Evolutionary conservation across 345 rosid genomes (phyloP), one percentile per base, ranked within the genome.

Genomic region (Populus deltoides): DNA sequence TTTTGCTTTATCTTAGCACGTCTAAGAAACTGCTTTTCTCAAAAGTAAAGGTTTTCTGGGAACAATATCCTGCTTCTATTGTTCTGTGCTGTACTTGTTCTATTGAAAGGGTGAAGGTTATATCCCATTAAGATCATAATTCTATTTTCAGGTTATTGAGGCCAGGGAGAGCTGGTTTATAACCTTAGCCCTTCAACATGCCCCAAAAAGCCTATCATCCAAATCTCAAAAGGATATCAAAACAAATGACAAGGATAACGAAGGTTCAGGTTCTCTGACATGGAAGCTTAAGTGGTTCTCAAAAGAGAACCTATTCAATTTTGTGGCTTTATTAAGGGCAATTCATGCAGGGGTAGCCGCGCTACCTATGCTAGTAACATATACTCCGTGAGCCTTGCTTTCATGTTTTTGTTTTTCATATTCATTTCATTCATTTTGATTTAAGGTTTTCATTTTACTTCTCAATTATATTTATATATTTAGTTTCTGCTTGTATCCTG

Each of bases 271-370:
- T 69, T 66, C 68, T 80, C 69, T 76, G 70, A 87, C 73, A 41
- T 91, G 99, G 97, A 93, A 88, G 82, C 81, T 93, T 65, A 91
- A 87, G 83, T 88, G 96, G 90, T 87, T 77, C 80, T 91, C 92
- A 1, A 82, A 81, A 63, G 86, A 82, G 12, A 81, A 89, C 79
- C 78, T 88, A 47, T 75, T 72, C 67, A 91, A 92, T 75, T 90
- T 95, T 71, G 92, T 87, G 82, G 84, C 90, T 59, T 77, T 93
- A 75, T 53, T 95, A 80, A 92, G 88, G 84, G 96, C 93, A 78
- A 88, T 92, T 79, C 96, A 90, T 76, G 80, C 88, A 7, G 88
- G 81, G 79, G 80, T 78, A 20, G 69, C 79, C 0, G 39, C 76
- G 8, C 73, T 82, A 29, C 92, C 94, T 20, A 76, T 93, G 85